These are phyloP conservation scores for Lithospermum erythrorhizon DNA, from an alignment of 257 asterid genomes.

Conservation along the genomic window DNA sequence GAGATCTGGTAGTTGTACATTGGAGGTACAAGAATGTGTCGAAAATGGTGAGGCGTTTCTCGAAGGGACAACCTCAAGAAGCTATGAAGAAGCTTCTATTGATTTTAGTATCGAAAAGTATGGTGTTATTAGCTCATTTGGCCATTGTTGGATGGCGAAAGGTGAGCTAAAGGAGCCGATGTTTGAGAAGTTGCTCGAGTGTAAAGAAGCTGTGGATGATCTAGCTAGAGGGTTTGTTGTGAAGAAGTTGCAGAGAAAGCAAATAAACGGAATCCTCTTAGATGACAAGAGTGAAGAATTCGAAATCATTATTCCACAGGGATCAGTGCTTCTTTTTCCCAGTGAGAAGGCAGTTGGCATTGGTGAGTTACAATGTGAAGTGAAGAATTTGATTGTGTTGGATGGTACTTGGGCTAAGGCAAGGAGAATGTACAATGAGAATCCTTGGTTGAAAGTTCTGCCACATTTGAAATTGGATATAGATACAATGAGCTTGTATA, in stretches of 20 bases:
- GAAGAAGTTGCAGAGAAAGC: conserved; percentile 33
- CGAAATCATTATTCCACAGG: conserved; percentile 37
- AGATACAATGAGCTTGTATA: conserved; percentile 53
- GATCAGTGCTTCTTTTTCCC: conserved; percentile 74
- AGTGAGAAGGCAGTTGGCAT: conserved; percentile 44
- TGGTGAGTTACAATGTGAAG: conserved; percentile 32
- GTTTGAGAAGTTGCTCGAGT: conserved; percentile 26
- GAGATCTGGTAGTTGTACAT: not conserved
- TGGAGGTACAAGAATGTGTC: not conserved
- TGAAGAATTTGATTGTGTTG: conserved; percentile 68
- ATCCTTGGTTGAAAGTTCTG: conserved; percentile 76
- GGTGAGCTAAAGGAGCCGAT: conserved; percentile 10
- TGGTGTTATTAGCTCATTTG: conserved; percentile 29
- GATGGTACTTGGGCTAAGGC: conserved; percentile 96
- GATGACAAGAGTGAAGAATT: conserved; percentile 30
- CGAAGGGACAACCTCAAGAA: conserved; percentile 4
- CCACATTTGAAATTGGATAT: conserved; percentile 63
- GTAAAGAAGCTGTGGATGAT: conserved; percentile 17
- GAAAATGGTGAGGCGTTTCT: not conserved
- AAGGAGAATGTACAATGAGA: conserved; percentile 79
- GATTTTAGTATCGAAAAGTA: conserved; percentile 36
- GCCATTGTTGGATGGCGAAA: conserved; percentile 1
- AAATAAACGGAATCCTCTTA: conserved; percentile 13
- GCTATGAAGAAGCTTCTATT: conserved; percentile 10
- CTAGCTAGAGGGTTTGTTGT: conserved; percentile 43